Evolutionary conservation across 148 eudicot genomes (phyloP), one percentile per base, ranked within the genome.

Genomic region (Linanthus parryae): DNA sequence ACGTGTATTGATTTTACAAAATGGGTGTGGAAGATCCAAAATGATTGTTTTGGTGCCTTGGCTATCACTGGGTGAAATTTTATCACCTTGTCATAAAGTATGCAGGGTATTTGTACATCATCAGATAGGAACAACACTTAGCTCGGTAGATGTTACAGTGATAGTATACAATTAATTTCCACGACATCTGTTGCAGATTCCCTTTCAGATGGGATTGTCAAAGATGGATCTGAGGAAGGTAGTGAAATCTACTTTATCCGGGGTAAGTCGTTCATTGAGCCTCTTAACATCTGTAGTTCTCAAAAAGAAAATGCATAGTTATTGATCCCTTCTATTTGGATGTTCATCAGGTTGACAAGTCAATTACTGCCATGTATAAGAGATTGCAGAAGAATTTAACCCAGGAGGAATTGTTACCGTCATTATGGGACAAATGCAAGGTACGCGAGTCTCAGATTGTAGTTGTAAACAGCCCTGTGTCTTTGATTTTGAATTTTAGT

Each of bases 401-500:
- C 65, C 73, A 94, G 29, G 95, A 91, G 67, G 98, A 91, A 68
- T 57, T 91, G 52, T 64, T 91, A 68, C 94, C 96, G 38, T 83
- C 95, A 20, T 62, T 91, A 46, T 91, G 98, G 98, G 98, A 86
- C 56, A 91, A 91, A 67, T 91, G 95, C 94, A 91, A 91, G 96
- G 98, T 91, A 67, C n/a, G n/a, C n/a, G n/a, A n/a, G n/a, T n/a
- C n/a, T n/a, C n/a, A n/a, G n/a, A n/a, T n/a, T n/a, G n/a, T n/a
- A n/a, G n/a, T n/a, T n/a, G n/a, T n/a, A n/a, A n/a, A n/a, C n/a
- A n/a, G n/a, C n/a, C n/a, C n/a, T n/a, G n/a, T n/a, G n/a, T n/a
- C n/a, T n/a, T n/a, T n/a, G n/a, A n/a, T n/a, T n/a, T n/a, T n/a
- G n/a, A n/a, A n/a, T n/a, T n/a, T n/a, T n/a, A n/a, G n/a, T n/a